Evolutionary conservation across 108 stramenopile species (phyloP).

Genomic region (Asterionellopsis glacialis): DNA sequence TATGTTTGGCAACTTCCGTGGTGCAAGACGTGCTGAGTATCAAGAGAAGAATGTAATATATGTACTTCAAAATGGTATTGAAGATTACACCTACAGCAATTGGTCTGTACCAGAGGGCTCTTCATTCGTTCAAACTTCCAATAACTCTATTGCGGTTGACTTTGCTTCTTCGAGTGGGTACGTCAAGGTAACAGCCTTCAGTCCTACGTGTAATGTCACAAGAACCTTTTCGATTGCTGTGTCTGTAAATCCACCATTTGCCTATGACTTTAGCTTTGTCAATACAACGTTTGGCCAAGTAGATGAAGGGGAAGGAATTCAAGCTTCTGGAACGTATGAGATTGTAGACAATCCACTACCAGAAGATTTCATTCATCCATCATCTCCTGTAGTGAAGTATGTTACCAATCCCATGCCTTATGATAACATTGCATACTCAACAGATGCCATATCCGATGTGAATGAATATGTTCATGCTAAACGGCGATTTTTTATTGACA

Average conservation of each 20-base stretch:
- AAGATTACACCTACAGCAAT: conserved; percentile 9
- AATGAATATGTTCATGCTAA: no score
- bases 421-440: no score
- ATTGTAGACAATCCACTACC: neutral
- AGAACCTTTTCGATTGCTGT: no score
- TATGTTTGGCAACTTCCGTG: conserved; percentile 9
- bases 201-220: no score
- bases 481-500: conserved; percentile 2
- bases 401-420: neutral
- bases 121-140: conserved; percentile 5
- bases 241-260: no score
- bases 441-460: no score
- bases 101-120: conserved; percentile 23
- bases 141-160: conserved; percentile 15
- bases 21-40: no score
- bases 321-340: neutral
- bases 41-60: no score
- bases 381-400: conserved; percentile 4
- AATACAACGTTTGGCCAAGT: no score
- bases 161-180: conserved; percentile 16
- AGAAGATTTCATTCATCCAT: no score
- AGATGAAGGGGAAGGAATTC: no score
- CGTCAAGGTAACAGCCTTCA: neutral
- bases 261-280: no score
- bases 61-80: conserved; percentile 7